A percentile compares a stretch with the other conserved stretches of the same genome.
Evolutionary conservation across 306 rosid species (phyloP).

Genomic region (Clitoria ternatea): DNA sequence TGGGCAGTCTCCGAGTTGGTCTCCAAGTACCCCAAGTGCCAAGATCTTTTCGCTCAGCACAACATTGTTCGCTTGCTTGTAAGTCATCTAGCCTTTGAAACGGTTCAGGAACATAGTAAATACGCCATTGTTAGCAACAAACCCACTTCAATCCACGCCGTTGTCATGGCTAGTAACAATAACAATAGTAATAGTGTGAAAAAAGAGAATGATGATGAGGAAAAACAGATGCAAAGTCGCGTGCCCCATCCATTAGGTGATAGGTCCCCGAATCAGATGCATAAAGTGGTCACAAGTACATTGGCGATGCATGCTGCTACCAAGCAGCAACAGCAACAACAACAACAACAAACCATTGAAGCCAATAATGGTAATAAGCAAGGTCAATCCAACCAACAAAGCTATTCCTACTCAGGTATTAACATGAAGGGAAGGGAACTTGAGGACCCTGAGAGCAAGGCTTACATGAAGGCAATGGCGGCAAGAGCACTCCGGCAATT

Average conservation of each 20-base stretch:
- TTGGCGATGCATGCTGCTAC: conserved; percentile 46
- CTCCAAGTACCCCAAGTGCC: conserved; percentile 57
- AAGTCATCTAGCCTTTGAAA: conserved; percentile 79
- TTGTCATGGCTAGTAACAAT: conserved; percentile 54
- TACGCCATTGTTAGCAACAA: conserved; percentile 48
- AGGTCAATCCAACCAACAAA: conserved; percentile 35
- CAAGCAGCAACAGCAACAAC: no score
- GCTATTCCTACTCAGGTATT: conserved; percentile 34
- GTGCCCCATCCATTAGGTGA: conserved; percentile 51
- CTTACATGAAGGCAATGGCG: conserved; percentile 74
- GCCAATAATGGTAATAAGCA: conserved; percentile 39
- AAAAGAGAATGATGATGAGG: conserved; percentile 39
- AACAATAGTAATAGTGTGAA: conserved; percentile 25
- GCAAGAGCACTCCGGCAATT: conserved; percentile 74
- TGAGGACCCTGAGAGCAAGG: conserved; percentile 71
- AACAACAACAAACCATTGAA: no score
- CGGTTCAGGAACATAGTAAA: conserved; percentile 75
- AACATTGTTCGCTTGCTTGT: conserved; percentile 67
- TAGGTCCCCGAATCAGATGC: conserved; percentile 47
- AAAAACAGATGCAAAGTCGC: conserved; percentile 23
- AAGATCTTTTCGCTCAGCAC: conserved; percentile 74
- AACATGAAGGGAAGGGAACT: conserved; percentile 55
- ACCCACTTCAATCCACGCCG: conserved; percentile 58
- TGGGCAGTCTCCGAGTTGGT: conserved; percentile 77
- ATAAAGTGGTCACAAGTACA: conserved; percentile 48